Conservation (phyloP, 2,329 filamentous ascomycete species). For the Triangularia setosa region DNA sequence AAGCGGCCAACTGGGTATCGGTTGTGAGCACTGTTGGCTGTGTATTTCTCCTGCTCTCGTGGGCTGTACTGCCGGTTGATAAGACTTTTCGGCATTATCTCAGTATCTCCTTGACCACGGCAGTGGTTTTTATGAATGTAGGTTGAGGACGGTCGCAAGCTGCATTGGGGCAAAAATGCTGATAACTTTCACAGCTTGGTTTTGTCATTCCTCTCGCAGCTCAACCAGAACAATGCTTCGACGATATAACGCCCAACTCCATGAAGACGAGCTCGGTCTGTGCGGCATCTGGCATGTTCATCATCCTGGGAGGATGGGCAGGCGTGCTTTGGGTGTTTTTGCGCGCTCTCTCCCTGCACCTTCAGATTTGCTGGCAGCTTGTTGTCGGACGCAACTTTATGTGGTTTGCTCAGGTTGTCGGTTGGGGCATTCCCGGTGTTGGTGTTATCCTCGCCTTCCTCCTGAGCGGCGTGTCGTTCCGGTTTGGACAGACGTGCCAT, state of each 20-base stretch:
- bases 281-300: constrained; percentile 80
- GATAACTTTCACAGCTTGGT: constrained; percentile 56
- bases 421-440: constrained; percentile 78
- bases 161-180: background rate
- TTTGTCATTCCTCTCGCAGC: constrained; percentile 85
- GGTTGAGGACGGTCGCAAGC: constrained; percentile 34
- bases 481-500: constrained; percentile 88
- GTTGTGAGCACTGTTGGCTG: constrained; percentile 69
- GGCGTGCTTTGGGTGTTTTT: constrained; percentile 89
- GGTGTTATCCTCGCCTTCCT: constrained; percentile 73
- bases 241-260: constrained; percentile 87
- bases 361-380: constrained; percentile 97
- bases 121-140: constrained; percentile 75
- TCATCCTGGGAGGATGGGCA: constrained; percentile 81
- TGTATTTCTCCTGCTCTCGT: constrained; percentile 74
- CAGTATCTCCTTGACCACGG: constrained; percentile 78
- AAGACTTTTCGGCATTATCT: constrained; percentile 92
- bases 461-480: constrained; percentile 88
- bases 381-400: constrained; percentile 87
- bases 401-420: constrained; percentile 72
- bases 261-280: constrained; percentile 81
- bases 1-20: constrained; percentile 77
- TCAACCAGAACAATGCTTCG: constrained; percentile 76
- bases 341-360: constrained; percentile 83
- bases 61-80: constrained; percentile 74